Conservation (phyloP, 495 filamentous ascomycete genomes). For the Coniosporium apollinis region DNA sequence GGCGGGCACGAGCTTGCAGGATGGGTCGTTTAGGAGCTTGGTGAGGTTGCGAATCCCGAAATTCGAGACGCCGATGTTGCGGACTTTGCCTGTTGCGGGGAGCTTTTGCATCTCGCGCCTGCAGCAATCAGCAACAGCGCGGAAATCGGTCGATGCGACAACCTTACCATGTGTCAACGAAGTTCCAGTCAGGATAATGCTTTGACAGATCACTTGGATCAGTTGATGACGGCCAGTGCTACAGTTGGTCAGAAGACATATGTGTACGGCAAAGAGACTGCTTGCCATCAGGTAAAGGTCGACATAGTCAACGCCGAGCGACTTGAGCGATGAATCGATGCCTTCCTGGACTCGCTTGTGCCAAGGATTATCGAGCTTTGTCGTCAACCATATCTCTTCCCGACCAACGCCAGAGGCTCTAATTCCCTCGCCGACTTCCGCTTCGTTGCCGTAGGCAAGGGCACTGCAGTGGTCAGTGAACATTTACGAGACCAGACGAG, state of each 20-base stretch:
- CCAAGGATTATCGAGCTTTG: conserved; percentile 71
- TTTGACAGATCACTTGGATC: conserved; percentile 64
- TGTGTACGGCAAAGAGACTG: too few relatives aligned
- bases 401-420: conserved; percentile 54
- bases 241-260: too few relatives aligned
- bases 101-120: conserved; percentile 69
- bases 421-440: conserved; percentile 33
- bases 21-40: conserved; percentile 51
- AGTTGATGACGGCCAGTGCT: conserved; percentile 29
- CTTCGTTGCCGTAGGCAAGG: conserved; percentile 28
- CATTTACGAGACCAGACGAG: too few relatives aligned
- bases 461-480: too few relatives aligned
- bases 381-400: conserved; percentile 65
- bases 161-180: conserved; percentile 44
- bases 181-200: conserved; percentile 47
- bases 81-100: conserved; percentile 45
- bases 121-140: too few relatives aligned
- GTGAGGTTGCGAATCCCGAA: conserved; percentile 59
- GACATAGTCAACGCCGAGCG: conserved; percentile 58
- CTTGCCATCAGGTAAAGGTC: conserved; percentile 66
- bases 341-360: conserved; percentile 47
- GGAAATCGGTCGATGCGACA: conserved; percentile 57
- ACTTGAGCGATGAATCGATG: conserved; percentile 52
- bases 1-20: conserved; percentile 51
- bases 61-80: conserved; percentile 70